Evolutionary conservation across 441 rosid genomes (phyloP).

Genomic region (Populus hybrid): DNA sequence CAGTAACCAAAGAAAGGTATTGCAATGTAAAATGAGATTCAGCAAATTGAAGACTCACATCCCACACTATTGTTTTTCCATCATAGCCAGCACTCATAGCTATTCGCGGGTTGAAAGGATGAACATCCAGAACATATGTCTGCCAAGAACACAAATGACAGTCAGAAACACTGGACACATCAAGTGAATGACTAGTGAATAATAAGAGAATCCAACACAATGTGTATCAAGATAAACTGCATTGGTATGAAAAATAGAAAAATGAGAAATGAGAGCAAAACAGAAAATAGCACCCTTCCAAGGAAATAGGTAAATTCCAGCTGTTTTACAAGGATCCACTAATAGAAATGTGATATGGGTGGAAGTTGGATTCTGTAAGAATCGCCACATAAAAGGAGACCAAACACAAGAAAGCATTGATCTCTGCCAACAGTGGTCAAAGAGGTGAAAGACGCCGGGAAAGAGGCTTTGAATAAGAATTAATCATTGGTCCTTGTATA

Average conservation of each 20-base stretch:
- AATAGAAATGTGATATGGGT: not conserved
- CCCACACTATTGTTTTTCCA: slow-evolving; percentile 98
- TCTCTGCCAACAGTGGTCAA: not conserved
- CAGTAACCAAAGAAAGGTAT: slow-evolving; percentile 20
- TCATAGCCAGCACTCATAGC: slow-evolving; percentile 99
- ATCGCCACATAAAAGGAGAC: not conserved
- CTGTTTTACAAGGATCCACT: not conserved
- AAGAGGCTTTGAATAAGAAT: not conserved
- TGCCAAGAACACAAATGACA: slow-evolving; percentile 30
- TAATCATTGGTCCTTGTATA: not conserved
- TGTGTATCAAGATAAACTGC: not conserved
- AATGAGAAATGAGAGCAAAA: not conserved
- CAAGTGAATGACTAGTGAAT: not conserved
- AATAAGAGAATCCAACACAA: not conserved
- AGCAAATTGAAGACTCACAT: slow-evolving; percentile 65
- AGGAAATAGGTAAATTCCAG: not conserved
- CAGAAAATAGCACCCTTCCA: not conserved
- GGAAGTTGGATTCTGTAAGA: not conserved
- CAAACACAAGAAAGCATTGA: not conserved
- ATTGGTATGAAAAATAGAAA: not conserved
- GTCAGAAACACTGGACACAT: not conserved
- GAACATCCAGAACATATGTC: slow-evolving; percentile 99
- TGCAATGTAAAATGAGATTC: slow-evolving; percentile 14
- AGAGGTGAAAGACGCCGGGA: not conserved
- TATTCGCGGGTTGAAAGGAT: slow-evolving; percentile 97